Evolutionary conservation across 192 early-diverging fungal genomes (phyloP).

Genomic region (Coemansia sp.): DNA sequence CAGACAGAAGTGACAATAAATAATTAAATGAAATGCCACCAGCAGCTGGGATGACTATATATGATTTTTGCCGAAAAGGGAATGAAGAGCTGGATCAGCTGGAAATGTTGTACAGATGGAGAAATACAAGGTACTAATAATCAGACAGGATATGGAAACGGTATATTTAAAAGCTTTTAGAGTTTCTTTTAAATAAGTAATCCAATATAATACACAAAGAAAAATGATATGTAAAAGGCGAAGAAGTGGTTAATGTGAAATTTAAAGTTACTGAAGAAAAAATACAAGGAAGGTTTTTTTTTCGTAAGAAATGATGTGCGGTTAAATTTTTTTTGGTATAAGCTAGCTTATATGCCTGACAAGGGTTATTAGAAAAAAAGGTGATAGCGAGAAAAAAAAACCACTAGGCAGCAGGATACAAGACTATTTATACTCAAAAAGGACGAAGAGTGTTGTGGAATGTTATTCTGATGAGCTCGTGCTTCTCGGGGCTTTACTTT

Average conservation of each 20-base stretch:
- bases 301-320: background rate
- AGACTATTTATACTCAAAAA: slow-evolving; percentile 5
- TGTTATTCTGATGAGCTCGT: slow-evolving; percentile 1
- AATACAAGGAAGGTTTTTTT: background rate
- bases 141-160: too few species aligned
- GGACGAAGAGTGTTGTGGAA: background rate
- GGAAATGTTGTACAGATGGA: too few species aligned
- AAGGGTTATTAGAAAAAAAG: slow-evolving; percentile 8
- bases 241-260: background rate
- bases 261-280: slow-evolving; percentile 1
- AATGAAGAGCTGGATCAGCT: too few species aligned
- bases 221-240: slow-evolving; percentile 1
- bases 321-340: background rate
- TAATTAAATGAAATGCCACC: too few species aligned
- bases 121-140: too few species aligned
- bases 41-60: too few species aligned
- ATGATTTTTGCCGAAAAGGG: too few species aligned
- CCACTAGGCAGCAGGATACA: background rate
- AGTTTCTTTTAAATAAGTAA: background rate
- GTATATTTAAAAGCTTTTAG: background rate
- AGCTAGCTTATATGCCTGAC: slow-evolving; percentile 2
- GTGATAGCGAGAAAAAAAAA: background rate
- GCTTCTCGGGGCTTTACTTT: background rate
- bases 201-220: background rate
- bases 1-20: too few species aligned